Percentiles rank a stretch among this genome's conserved stretches.
Conservation (phyloP, 2,329 filamentous ascomycete genomes). For the Colletotrichum acutatum region DNA sequence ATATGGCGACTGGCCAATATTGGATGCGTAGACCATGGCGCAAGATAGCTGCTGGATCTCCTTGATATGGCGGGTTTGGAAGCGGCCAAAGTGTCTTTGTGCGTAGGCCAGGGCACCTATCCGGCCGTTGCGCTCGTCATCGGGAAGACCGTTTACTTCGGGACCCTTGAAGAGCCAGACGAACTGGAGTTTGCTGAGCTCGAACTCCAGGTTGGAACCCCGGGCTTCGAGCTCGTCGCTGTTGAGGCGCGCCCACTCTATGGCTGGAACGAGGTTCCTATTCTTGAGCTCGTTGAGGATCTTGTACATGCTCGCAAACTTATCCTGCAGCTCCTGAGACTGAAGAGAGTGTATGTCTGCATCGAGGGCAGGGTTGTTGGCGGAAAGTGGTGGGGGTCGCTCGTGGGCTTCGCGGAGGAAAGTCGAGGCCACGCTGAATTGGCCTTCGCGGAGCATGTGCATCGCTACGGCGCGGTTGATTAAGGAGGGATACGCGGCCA, state of each 20-base stretch:
- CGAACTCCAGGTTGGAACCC: slow-evolving; percentile 94
- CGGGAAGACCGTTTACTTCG: slow-evolving; percentile 63
- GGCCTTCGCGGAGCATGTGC: slow-evolving; percentile 94
- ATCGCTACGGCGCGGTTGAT: slow-evolving; percentile 93
- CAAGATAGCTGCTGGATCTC: slow-evolving; percentile 86
- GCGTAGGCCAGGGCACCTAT: slow-evolving; percentile 81
- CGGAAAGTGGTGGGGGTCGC: slow-evolving; percentile 41
- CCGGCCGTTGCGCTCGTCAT: slow-evolving; percentile 63
- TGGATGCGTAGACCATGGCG: slow-evolving; percentile 82
- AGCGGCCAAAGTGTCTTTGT: slow-evolving; percentile 76
- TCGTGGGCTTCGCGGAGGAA: slow-evolving; percentile 79
- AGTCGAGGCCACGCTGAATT: slow-evolving; percentile 87
- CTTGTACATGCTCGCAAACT: slow-evolving; percentile 90
- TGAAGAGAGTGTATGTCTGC: slow-evolving; percentile 67
- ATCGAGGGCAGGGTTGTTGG: slow-evolving; percentile 29
- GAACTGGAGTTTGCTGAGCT: slow-evolving; percentile 89
- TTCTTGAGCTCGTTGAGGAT: slow-evolving; percentile 83
- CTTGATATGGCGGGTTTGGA: slow-evolving; percentile 77
- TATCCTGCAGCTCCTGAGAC: slow-evolving; percentile 76
- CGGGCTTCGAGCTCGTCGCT: slow-evolving; percentile 77
- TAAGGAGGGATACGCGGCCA: slow-evolving; percentile 78
- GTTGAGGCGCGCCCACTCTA: slow-evolving; percentile 84
- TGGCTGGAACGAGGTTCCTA: slow-evolving; percentile 83
- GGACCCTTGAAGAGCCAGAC: slow-evolving; percentile 84
- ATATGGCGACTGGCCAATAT: slow-evolving; percentile 83